These are phyloP conservation scores for Beta vulgaris DNA, from an alignment of 148 eudicot genomes.

Conservation along the genomic window DNA sequence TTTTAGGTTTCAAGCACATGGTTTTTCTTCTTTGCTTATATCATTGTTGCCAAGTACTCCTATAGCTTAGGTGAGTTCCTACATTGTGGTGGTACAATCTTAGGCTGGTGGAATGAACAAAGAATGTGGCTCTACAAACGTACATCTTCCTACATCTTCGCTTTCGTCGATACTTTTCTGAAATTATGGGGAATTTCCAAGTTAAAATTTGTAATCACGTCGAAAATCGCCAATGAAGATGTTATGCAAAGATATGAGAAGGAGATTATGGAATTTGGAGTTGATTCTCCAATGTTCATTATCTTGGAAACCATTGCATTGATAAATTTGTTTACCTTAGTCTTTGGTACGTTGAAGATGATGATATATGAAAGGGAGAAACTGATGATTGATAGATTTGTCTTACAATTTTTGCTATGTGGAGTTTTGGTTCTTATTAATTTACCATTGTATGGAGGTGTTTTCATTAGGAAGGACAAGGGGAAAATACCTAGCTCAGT, in stretches of 20 bases:
- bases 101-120: conserved; percentile 89
- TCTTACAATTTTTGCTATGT: conserved; percentile 55
- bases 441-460: conserved; percentile 54
- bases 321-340: conserved; percentile 49
- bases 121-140: conserved; percentile 90
- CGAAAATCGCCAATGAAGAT: conserved; percentile 49
- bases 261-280: conserved; percentile 80
- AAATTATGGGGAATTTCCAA: conserved; percentile 43
- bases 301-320: conserved; percentile 48
- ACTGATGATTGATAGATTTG: conserved; percentile 26
- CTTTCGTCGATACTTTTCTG: conserved; percentile 41
- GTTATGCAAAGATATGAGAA: conserved; percentile 45
- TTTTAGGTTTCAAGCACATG: conserved; percentile 71
- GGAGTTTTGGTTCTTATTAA: conserved; percentile 48
- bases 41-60: conserved; percentile 30
- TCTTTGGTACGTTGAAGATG: conserved; percentile 1
- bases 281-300: conserved; percentile 54
- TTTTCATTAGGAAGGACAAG: conserved; percentile 57
- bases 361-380: neutral
- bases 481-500: conserved; percentile 67
- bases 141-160: conserved; percentile 62
- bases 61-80: conserved; percentile 57
- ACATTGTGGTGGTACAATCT: conserved; percentile 48
- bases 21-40: conserved; percentile 64
- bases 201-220: conserved; percentile 49